phyloP scores from a whole-genome alignment of 768 basidiomycete genomes.

The Phanerochaete sordida region DNA sequence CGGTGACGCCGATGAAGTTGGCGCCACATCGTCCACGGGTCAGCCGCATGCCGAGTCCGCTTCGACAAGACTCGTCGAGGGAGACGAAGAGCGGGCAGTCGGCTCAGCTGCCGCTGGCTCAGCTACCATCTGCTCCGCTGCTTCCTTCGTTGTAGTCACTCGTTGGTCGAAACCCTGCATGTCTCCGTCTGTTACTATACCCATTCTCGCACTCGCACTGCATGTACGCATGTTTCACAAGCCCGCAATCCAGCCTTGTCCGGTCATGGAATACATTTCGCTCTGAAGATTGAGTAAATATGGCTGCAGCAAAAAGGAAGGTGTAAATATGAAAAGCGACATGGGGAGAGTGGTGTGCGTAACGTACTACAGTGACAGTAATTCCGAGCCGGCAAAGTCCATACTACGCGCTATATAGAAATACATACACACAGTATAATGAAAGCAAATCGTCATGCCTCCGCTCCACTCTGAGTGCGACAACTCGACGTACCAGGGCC shows the following conservation, averaged over 20 bases:
- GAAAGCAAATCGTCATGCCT: conserved; percentile 2
- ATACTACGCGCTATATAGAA: conserved; percentile 11
- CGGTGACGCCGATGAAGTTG: conserved; percentile 7
- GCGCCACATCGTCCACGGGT: background rate
- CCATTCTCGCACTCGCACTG: no score
- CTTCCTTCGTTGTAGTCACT: background rate
- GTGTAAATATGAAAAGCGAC: background rate
- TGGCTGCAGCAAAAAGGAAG: background rate
- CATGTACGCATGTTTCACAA: background rate
- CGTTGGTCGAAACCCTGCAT: background rate
- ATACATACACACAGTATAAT: conserved; percentile 13
- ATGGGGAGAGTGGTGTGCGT: background rate
- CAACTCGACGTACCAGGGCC: conserved; percentile 1
- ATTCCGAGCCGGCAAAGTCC: conserved; percentile 3
- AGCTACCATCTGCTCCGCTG: background rate
- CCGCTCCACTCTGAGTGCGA: background rate
- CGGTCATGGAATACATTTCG: background rate
- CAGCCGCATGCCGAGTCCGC: background rate
- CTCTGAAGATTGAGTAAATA: background rate
- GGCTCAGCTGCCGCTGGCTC: background rate
- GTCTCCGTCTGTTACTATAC: background rate
- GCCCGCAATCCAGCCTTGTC: background rate
- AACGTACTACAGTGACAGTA: conserved; percentile 4
- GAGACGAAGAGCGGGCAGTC: background rate
- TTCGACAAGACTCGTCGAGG: background rate